Evolutionary conservation across 2,329 filamentous ascomycete species (phyloP).

Genomic region (Orbilia brochopaga): DNA sequence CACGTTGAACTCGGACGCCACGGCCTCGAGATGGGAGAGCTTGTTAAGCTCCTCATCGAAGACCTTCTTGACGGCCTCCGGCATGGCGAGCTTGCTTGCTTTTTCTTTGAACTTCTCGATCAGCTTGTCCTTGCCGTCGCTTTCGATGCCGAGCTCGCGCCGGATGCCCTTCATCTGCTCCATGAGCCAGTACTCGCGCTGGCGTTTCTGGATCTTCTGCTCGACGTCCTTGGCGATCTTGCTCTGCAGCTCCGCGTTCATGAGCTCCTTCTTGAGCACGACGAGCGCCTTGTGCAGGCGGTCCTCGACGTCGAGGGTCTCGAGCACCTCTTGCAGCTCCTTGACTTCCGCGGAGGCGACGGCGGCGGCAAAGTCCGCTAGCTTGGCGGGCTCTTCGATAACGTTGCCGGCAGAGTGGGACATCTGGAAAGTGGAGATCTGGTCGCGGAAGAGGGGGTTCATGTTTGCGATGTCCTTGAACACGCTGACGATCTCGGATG

Average conservation of each 20-base stretch:
- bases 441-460: slow-evolving; percentile 94
- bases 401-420: slow-evolving; percentile 94
- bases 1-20: slow-evolving; percentile 97
- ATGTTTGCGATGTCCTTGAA: slow-evolving; percentile 96
- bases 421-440: slow-evolving; percentile 96
- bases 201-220: slow-evolving; percentile 93
- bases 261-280: slow-evolving; percentile 95
- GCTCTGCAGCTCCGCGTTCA: slow-evolving; percentile 95
- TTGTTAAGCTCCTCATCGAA: slow-evolving; percentile 99
- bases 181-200: slow-evolving; percentile 98
- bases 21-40: slow-evolving; percentile 89
- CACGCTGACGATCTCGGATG: slow-evolving; percentile 97
- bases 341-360: slow-evolving; percentile 92
- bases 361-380: slow-evolving; percentile 95
- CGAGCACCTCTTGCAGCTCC: slow-evolving; percentile 89
- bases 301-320: slow-evolving; percentile 87
- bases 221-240: slow-evolving; percentile 99
- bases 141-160: slow-evolving; percentile 92
- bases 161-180: slow-evolving; percentile 99
- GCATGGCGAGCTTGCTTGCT: slow-evolving; percentile 91
- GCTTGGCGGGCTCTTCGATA: slow-evolving; percentile 88
- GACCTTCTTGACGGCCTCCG: slow-evolving; percentile 92
- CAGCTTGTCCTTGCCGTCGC: slow-evolving; percentile 96
- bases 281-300: slow-evolving; percentile 88
- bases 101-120: slow-evolving; percentile 98